These are phyloP conservation scores for Saturnispora quitensis DNA, from an alignment of 805 yeast genomes.

Conservation along the genomic window DNA sequence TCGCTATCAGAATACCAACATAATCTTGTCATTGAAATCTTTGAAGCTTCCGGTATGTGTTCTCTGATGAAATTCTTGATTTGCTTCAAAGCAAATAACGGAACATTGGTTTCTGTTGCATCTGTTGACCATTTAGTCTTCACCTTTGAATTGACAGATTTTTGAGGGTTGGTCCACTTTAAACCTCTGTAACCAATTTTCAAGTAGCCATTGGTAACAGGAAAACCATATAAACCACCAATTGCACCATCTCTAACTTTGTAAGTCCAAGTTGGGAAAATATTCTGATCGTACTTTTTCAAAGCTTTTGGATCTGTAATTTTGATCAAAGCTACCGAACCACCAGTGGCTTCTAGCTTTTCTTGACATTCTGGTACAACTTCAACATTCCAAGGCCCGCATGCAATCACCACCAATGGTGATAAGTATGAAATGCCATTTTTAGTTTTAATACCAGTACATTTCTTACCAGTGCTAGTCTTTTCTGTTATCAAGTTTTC, in stretches of 20 bases:
- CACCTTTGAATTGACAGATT: slow-evolving; percentile 16
- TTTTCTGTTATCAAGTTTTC: slow-evolving; percentile 11
- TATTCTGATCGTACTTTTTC: slow-evolving; percentile 18
- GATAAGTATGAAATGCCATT: slow-evolving; percentile 19
- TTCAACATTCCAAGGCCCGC: slow-evolving; percentile 24
- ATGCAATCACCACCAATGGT: slow-evolving; percentile 17
- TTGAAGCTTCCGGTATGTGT: slow-evolving; percentile 21
- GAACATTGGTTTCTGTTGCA: slow-evolving; percentile 21
- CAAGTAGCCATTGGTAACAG: slow-evolving; percentile 20
- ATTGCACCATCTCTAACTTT: slow-evolving; percentile 23
- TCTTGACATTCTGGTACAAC: slow-evolving; percentile 23
- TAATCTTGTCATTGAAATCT: slow-evolving; percentile 19
- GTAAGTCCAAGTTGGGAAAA: slow-evolving; percentile 25
- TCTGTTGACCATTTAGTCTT: slow-evolving; percentile 22
- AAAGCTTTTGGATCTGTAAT: slow-evolving; percentile 13
- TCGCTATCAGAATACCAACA: slow-evolving; percentile 31
- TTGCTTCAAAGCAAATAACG: slow-evolving; percentile 21
- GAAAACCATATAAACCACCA: slow-evolving; percentile 28
- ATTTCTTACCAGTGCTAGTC: slow-evolving; percentile 12
- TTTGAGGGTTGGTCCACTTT: slow-evolving; percentile 24
- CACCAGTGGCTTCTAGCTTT: slow-evolving; percentile 25
- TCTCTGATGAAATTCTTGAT: slow-evolving; percentile 21
- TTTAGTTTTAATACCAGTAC: slow-evolving; percentile 20
- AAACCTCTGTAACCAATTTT: slow-evolving; percentile 26
- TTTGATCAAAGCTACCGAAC: slow-evolving; percentile 23